Evolutionary conservation across 2,329 filamentous ascomycete genomes (phyloP), one percentile per base, ranked within the genome.

Genomic region (Botrytis hyacinthi): DNA sequence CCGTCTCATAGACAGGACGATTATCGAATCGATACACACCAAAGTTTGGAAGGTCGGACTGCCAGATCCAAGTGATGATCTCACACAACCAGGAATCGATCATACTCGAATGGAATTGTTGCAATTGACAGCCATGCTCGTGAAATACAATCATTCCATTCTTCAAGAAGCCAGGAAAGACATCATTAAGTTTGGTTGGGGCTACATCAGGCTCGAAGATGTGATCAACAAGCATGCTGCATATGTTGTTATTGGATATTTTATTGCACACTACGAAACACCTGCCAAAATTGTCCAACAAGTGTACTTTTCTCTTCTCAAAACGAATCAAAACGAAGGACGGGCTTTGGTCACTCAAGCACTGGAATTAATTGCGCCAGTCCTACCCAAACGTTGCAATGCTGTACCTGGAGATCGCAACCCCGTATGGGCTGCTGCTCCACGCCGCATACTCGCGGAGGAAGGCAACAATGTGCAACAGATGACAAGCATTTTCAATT

Each of bases 131-230:
- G 95, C 96, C 0, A 90, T 99, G 85, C 86, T 99, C 57, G 92
- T 99, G 83, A 99, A 99, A 81, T 97, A 98, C 79, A 94, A 99
- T 79, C 91, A 95, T 79, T 89, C 89, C 46, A 92, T 94, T 71
- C 88, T 99, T 1, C 93, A 97, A 77, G 96, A 98, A 79, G 91
- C 93, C 3, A 91, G 97, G 54, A 99, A 99, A 83, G 96, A 99
- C 76, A 95, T 99, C 75, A 99, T 99, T 80, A 98, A 98, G 83
- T 99, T 98, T 82, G 95, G 94, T 4, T 99, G 96, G 96, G 97
- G 95, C 29, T 98, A 97, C 81, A 99, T 99, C 79, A 90, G 93
- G 37, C 88, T 99, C n/a, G 97, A 99, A 80, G 96, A 99, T 82
- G 93, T 97, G 73, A 97, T 99, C 85, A 99, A 98, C 85, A 99